Base-by-base conservation (phyloP, 257 asterid species). In the Asclepias syriaca region DNA sequence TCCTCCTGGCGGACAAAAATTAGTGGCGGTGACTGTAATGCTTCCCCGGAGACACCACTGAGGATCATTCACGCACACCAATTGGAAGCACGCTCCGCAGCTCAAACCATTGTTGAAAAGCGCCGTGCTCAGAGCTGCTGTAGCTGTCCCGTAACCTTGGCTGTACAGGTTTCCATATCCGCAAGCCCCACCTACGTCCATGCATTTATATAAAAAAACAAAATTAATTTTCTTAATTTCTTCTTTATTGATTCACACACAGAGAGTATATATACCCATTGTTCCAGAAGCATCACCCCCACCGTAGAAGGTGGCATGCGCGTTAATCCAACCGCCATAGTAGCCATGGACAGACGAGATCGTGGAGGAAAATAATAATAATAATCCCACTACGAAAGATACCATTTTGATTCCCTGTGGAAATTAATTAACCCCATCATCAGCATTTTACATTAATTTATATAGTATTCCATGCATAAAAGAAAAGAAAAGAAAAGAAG, bases 271-370 rank as follows among this genome's bases (percentile, higher is more conserved):
- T 12, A 8, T 82, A 90, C 98, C 98, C 98, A 93, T 93, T 73
- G 98, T 93, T 61, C 98, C 98, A 19, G 98, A 93, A 15, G 98
- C 98, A 76, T 93, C 98, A 1, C 96, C 95, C 1, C 98, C 98
- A 11, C 98, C 98, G 49, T 93, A 93, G 87, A 90, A 93, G 22
- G 98, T 93, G 78, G 98, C 98, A 57, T 81, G 97, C 53, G 96
- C 98, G 51, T 81, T 83, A 54, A 81, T 86, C 98, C 98, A 93
- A 37, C 97, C 97, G 19, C 98, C 96, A 73, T 83, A 82, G 58
- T 86, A 85, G 0, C 87, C 97, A 49, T 79, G 70, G 10, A 81
- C 88, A 40, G 82, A 71, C 1, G 84, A 72, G 1, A 77, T 64
- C 22, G 71, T 27, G 14, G 89, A 80, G n/a, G 39, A 34, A 4